Evolutionary conservation across 441 rosid genomes (phyloP).

Genomic region (Pelargonium citronellum): DNA sequence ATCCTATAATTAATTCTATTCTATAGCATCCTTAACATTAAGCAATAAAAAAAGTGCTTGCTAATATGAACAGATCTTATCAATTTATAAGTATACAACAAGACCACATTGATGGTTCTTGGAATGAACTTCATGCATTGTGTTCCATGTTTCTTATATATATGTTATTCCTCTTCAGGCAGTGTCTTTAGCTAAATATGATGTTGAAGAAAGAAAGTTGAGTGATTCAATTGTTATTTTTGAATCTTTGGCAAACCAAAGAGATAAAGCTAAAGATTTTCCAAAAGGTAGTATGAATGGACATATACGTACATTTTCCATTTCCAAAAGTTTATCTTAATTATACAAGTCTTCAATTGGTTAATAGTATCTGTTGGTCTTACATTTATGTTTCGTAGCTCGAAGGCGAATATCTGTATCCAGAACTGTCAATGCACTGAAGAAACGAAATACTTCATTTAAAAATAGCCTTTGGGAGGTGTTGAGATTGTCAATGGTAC

Average conservation of each 20-base stretch:
- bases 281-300: constrained; percentile 34
- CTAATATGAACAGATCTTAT: not conserved
- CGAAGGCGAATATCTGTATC: constrained; percentile 38
- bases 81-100: not conserved
- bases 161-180: constrained; percentile 42
- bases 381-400: constrained; percentile 35
- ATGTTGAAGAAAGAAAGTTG: constrained; percentile 29
- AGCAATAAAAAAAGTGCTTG: no score
- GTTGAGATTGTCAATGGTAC: constrained; percentile 48
- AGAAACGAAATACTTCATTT: constrained; percentile 59
- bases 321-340: constrained; percentile 14
- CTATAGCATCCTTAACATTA: no score
- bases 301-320: constrained; percentile 14
- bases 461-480: constrained; percentile 47
- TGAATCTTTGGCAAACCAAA: constrained; percentile 32
- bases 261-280: constrained; percentile 26
- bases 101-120: not conserved
- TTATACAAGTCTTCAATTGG: constrained; percentile 18
- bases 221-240: constrained; percentile 48
- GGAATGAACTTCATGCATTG: not conserved
- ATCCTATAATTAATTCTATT: no score
- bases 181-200: constrained; percentile 43
- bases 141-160: not conserved
- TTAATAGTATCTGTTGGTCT: constrained; percentile 17
- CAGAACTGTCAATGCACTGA: constrained; percentile 49